Conservation (phyloP, 2,329 filamentous ascomycete genomes). For the Clonostachys sp. region DNA sequence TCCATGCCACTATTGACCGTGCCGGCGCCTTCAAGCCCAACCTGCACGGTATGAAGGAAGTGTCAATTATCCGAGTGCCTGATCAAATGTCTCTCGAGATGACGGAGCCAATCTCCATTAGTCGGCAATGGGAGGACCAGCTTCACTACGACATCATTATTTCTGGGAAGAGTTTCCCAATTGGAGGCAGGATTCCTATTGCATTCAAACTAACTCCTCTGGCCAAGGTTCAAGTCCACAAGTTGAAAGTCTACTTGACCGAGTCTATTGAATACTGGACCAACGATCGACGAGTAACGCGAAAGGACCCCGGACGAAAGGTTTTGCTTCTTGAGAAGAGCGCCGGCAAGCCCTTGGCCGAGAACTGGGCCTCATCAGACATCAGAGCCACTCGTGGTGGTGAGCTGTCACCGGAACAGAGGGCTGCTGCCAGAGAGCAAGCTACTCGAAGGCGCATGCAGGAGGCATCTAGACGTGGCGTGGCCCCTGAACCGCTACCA, state of each 20-base stretch:
- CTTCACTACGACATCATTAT: slow-evolving; percentile 95
- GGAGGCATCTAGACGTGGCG: slow-evolving; percentile 39
- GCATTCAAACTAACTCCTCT: slow-evolving; percentile 91
- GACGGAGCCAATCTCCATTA: slow-evolving; percentile 90
- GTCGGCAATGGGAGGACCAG: slow-evolving; percentile 90
- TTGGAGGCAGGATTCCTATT: slow-evolving; percentile 84
- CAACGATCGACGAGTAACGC: slow-evolving; percentile 76
- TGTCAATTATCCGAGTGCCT: slow-evolving; percentile 78
- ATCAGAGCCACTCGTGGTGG: slow-evolving; percentile 76
- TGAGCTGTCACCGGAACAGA: slow-evolving; percentile 55
- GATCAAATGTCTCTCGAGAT: slow-evolving; percentile 86
- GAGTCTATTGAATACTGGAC: slow-evolving; percentile 92
- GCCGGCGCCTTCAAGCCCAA: slow-evolving; percentile 89
- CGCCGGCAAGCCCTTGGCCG: slow-evolving; percentile 71
- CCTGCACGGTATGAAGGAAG: slow-evolving; percentile 75
- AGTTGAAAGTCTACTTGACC: slow-evolving; percentile 86
- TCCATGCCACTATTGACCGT: slow-evolving; percentile 80
- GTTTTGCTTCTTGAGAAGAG: slow-evolving; percentile 84
- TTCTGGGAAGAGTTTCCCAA: slow-evolving; percentile 89
- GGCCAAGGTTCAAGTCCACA: slow-evolving; percentile 89
- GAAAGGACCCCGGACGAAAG: slow-evolving; percentile 79
- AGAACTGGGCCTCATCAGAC: slow-evolving; percentile 70
- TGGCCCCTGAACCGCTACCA: slow-evolving; percentile 34
- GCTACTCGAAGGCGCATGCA: slow-evolving; percentile 47
- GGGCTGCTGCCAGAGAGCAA: slow-evolving; percentile 39